phyloP scores from a whole-genome alignment of 179 eudicot species.

The Amaranthus tricolor region DNA sequence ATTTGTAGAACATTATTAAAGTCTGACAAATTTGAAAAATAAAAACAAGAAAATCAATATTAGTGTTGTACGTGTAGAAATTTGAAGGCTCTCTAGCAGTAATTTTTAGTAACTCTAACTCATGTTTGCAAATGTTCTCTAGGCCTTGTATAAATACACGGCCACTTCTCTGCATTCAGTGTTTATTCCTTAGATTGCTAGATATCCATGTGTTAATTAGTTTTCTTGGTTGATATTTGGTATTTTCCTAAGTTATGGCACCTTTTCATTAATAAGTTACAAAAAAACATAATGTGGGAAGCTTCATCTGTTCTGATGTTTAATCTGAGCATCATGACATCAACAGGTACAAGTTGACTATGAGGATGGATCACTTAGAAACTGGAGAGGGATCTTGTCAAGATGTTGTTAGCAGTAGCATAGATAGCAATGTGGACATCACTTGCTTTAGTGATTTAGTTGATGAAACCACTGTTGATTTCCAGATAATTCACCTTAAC shows the following conservation, averaged over 20 bases:
- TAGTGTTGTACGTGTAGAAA: no score
- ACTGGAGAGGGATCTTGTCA: constrained; percentile 18
- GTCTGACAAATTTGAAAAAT: no score
- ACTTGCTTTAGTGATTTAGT: constrained; percentile 50
- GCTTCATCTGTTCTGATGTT: not conserved
- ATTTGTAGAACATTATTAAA: no score
- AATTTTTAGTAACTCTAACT: no score
- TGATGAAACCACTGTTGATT: constrained; percentile 55
- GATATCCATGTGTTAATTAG: not conserved
- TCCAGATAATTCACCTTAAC: constrained; percentile 70
- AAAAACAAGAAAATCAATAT: no score
- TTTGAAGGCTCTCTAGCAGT: no score
- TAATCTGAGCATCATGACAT: constrained; percentile 10
- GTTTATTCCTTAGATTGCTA: not conserved
- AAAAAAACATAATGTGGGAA: not conserved
- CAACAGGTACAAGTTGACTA: constrained; percentile 15
- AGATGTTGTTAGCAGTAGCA: constrained; percentile 13
- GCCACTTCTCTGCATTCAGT: not conserved
- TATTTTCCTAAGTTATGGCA: not conserved
- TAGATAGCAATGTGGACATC: constrained; percentile 38
- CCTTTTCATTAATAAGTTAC: not conserved
- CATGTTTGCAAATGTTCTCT: no score
- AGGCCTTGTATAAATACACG: no score
- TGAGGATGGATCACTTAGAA: constrained; percentile 26
- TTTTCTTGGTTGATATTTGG: not conserved